A percentile compares a stretch with the other conserved stretches of the same genome.
These are phyloP conservation scores for Colletotrichum destructivum DNA, from an alignment of 2,329 filamentous ascomycete genomes.

Conservation along the genomic window DNA sequence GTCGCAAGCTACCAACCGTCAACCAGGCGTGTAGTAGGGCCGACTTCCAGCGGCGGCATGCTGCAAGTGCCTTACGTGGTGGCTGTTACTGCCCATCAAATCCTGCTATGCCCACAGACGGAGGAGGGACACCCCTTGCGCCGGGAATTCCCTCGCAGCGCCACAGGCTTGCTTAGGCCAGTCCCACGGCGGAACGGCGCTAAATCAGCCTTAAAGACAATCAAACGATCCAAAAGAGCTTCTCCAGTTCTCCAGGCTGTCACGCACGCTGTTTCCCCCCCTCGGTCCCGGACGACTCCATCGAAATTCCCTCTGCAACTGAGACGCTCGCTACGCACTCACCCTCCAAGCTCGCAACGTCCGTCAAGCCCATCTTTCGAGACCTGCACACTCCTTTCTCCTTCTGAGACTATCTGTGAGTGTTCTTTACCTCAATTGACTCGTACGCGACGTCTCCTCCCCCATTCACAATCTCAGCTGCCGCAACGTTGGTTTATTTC, in stretches of 20 bases:
- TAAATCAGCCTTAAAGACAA: slow-evolving; percentile 35
- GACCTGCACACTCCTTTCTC: background rate
- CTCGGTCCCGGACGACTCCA: background rate
- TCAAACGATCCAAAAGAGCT: background rate
- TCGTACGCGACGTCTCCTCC: background rate
- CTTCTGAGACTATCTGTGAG: background rate
- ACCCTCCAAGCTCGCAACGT: slow-evolving; percentile 5
- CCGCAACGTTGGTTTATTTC: background rate
- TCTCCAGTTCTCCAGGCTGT: slow-evolving; percentile 2
- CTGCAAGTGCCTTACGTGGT: background rate
- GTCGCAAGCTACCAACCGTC: background rate
- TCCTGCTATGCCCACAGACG: slow-evolving; percentile 3
- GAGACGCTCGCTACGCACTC: slow-evolving; percentile 4
- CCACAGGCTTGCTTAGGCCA: slow-evolving; percentile 22
- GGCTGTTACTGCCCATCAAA: background rate
- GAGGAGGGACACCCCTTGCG: slow-evolving; percentile 16
- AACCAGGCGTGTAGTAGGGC: background rate
- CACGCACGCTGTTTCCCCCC: background rate
- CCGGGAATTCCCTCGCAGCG: slow-evolving; percentile 37
- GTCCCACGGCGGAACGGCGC: slow-evolving; percentile 18
- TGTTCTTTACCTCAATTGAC: slow-evolving; percentile 28
- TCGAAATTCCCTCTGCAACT: background rate
- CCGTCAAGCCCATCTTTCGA: background rate
- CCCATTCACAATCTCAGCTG: background rate
- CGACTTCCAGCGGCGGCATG: background rate